Percentiles rank a stretch among this genome's conserved stretches.
Conservation (phyloP, 345 rosid species). For the Lenwebbia sp. region DNA sequence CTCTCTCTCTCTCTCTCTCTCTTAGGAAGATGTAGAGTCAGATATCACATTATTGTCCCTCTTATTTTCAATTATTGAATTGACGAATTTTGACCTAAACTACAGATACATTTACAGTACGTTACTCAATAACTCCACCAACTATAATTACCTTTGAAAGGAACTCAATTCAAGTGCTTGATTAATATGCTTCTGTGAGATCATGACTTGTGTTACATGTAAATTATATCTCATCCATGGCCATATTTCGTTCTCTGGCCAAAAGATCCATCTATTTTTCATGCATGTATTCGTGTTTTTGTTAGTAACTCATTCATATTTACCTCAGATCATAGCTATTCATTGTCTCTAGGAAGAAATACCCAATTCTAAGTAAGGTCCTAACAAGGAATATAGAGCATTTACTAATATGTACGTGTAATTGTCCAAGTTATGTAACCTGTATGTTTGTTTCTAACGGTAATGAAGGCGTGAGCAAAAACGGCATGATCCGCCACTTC, state of each 20-base stretch:
- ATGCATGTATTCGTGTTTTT: neutral
- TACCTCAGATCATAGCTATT: neutral
- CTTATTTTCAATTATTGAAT: neutral
- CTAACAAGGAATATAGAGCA: neutral
- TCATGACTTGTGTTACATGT: neutral
- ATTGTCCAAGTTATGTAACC: neutral
- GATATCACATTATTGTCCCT: neutral
- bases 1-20: neutral
- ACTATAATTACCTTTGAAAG: neutral
- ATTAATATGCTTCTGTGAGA: neutral
- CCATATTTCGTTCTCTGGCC: neutral
- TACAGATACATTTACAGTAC: neutral
- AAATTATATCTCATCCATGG: neutral
- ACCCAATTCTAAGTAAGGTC: neutral
- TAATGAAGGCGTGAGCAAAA: constrained; percentile 70
- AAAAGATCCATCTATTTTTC: neutral
- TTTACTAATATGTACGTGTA: neutral
- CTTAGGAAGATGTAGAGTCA: neutral
- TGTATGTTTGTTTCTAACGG: neutral
- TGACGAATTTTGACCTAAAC: neutral
- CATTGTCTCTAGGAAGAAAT: neutral
- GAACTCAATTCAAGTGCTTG: neutral
- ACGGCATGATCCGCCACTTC: constrained; percentile 90
- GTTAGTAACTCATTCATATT: neutral
- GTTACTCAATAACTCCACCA: neutral